Base-by-base conservation (phyloP, 495 filamentous ascomycete genomes). In the Daldinia bambusicola region DNA sequence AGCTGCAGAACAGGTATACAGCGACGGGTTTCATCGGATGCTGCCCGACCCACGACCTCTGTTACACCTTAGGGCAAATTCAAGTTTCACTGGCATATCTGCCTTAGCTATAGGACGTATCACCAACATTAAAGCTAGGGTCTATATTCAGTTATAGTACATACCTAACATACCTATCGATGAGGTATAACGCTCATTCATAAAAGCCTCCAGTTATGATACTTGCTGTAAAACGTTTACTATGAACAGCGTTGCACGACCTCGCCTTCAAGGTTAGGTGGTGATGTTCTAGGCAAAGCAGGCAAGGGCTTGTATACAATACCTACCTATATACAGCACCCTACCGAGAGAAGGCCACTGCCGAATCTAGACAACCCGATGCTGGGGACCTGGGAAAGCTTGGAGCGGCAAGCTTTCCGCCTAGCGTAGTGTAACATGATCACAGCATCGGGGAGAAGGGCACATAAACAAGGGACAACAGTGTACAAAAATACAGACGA, bases 361-460 rank as follows among this genome's bases (percentile, higher is more conserved):
- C 18, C 36, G 56, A 67, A 61, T 67, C 45, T 55, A 45, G 55
- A 9, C 10, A 18, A 22, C 48, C 55, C 56, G 36, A 22, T 38
- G 9, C 22, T 48, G 13, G 52, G 58, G 48, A 26, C 26, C 26
- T 26, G 41, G 22, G 4, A 16, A 16, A 22, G 34, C 34, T 26
- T 1, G 20, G 41, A 20, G 20, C 31, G 37, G 22, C 34, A 56
- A 62, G 30, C 52, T 18, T 34, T 26, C 26, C 20, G 22, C 26
- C 31, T 53, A 38, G 36, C 52, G 53, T 18, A 34, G 60, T 69
- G 66, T 63, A 63, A 69, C 66, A 37, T 26, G 18, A 12, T 30
- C 40, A 50, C 58, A 40, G 13, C 18, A 30, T 57, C 6, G 10
- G 32, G 45, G 31, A 10, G 20, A 32, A 56, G 43, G 65, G 20